Percentiles rank a stretch among this genome's conserved stretches.
These are phyloP conservation scores for Mentha longifolia DNA, from an alignment of 257 asterid species.

Conservation along the genomic window DNA sequence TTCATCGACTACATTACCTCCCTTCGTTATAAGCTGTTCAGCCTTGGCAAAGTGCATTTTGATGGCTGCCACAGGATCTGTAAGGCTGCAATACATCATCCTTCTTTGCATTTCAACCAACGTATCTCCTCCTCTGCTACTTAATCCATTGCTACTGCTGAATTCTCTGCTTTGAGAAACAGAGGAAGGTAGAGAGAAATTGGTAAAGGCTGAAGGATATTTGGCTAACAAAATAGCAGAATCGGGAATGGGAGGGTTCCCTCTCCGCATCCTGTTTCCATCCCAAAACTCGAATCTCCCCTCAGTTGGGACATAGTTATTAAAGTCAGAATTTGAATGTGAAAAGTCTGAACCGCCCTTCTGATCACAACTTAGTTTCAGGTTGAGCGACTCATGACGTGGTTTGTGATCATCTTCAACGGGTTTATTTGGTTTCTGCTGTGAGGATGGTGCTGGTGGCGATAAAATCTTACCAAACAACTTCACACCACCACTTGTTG, in stretches of 20 bases:
- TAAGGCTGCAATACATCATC: slow-evolving; percentile 46
- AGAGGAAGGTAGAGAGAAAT: slow-evolving; percentile 40
- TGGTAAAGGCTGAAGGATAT: slow-evolving; percentile 77
- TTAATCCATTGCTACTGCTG: slow-evolving; percentile 33
- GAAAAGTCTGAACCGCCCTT: slow-evolving; percentile 43
- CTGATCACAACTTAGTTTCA: slow-evolving; percentile 41
- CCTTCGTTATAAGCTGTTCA: slow-evolving; percentile 44
- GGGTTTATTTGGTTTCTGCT: slow-evolving; percentile 45
- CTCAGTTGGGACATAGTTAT: slow-evolving; percentile 42
- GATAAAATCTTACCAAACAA: slow-evolving; percentile 85
- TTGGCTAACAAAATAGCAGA: slow-evolving; percentile 63
- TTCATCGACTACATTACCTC: slow-evolving; percentile 44
- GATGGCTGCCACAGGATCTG: slow-evolving; percentile 86
- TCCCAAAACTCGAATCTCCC: slow-evolving; percentile 59
- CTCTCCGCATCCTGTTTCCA: slow-evolving; percentile 47
- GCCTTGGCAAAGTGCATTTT: slow-evolving; percentile 69
- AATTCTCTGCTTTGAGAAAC: slow-evolving; percentile 40
- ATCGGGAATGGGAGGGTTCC: slow-evolving; percentile 59
- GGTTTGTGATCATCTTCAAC: slow-evolving; percentile 29
- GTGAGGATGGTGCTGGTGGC: slow-evolving; percentile 34
- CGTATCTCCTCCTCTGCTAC: slow-evolving; percentile 42
- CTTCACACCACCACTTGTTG: slow-evolving; percentile 74
- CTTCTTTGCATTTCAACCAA: slow-evolving; percentile 67
- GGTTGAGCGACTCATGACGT: slow-evolving; percentile 37
- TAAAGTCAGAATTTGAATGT: slow-evolving; percentile 44